Evolutionary conservation across 2,329 filamentous ascomycete species (phyloP).

Genomic region (Neofusicoccum kwambonambiense): DNA sequence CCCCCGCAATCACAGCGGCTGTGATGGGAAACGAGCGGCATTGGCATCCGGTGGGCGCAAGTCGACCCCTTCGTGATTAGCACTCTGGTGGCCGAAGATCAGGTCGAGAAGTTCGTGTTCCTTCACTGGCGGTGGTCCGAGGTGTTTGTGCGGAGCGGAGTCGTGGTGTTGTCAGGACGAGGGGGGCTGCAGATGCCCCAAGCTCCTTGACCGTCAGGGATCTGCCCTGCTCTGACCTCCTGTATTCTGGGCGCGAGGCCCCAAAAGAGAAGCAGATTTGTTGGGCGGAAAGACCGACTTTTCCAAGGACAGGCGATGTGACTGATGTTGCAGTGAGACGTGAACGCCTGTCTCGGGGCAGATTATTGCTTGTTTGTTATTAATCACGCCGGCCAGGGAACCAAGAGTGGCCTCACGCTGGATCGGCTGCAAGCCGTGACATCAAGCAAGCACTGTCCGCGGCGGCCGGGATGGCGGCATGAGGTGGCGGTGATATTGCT

Average conservation of each 20-base stretch:
- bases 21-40: neutral
- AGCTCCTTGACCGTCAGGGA: conserved; percentile 6
- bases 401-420: neutral
- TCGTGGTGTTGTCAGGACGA: neutral
- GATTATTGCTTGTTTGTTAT: neutral
- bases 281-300: neutral
- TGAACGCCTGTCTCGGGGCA: neutral
- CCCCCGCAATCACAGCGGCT: neutral
- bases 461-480: neutral
- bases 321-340: neutral
- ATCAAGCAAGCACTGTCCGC: neutral
- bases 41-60: neutral
- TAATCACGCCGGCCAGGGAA: neutral
- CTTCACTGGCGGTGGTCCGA: neutral
- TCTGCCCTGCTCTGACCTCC: neutral
- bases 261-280: neutral
- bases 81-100: neutral
- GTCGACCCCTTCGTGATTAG: neutral
- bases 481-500: conserved; percentile 3
- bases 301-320: neutral
- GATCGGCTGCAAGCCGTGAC: neutral
- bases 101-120: neutral
- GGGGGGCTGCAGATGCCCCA: neutral
- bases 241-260: neutral
- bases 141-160: conserved; percentile 6